These are phyloP conservation scores for Sphaerobolus stellatus DNA, from an alignment of 1,284 basidiomycete species.

Conservation along the genomic window DNA sequence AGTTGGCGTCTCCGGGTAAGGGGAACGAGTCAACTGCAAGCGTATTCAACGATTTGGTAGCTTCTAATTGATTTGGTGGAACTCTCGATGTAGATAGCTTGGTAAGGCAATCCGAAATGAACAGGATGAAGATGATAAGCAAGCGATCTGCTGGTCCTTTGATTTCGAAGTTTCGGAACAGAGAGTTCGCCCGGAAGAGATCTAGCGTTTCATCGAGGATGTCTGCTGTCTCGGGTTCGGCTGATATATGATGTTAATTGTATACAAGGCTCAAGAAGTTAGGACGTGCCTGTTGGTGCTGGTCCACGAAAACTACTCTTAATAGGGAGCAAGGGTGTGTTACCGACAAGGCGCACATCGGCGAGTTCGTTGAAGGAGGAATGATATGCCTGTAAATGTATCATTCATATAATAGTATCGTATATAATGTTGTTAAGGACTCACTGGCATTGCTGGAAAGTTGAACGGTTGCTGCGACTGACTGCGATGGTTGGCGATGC, in stretches of 20 bases:
- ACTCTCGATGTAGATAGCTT: constrained; percentile 74
- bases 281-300: constrained; percentile 71
- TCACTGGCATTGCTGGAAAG: constrained; percentile 58
- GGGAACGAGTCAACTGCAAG: constrained; percentile 91
- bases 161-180: constrained; percentile 99
- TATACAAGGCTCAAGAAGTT: constrained; percentile 2
- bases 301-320: constrained; percentile 90
- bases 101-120: constrained; percentile 94
- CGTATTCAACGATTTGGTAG: constrained; percentile 85
- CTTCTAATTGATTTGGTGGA: constrained; percentile 79
- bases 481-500: background rate
- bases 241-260: constrained; percentile 37
- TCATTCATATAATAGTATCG: background rate
- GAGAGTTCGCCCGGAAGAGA: constrained; percentile 97
- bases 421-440: constrained; percentile 23
- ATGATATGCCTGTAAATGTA: constrained; percentile 81
- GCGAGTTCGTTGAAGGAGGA: constrained; percentile 89
- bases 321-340: constrained; percentile 89
- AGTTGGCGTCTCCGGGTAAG: constrained; percentile 94
- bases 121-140: constrained; percentile 97
- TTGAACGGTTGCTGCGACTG: constrained; percentile 13
- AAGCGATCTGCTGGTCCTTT: constrained; percentile 96
- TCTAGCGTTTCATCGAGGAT: constrained; percentile 97
- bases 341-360: constrained; percentile 83
- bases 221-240: constrained; percentile 78